A percentile compares a stretch with the other conserved stretches of the same genome.
Conservation (phyloP, 2,329 filamentous ascomycete species). For the Cryphonectria naterciae region DNA sequence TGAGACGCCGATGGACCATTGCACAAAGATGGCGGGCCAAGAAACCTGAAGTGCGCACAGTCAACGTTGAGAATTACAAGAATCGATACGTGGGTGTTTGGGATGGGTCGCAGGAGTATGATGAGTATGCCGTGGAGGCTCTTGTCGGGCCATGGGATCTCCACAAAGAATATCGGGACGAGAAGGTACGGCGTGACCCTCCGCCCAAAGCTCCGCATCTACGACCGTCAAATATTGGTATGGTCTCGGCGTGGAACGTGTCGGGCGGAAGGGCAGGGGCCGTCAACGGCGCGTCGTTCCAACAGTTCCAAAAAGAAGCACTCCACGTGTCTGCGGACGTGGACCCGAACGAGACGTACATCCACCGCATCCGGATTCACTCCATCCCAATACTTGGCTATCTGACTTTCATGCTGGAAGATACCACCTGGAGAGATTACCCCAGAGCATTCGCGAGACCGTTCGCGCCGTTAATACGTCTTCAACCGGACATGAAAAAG, state of each 20-base stretch:
- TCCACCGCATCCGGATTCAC: background rate
- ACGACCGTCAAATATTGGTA: background rate
- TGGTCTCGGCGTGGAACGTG: background rate
- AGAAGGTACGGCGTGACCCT: background rate
- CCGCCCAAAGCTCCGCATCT: background rate
- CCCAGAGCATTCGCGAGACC: background rate
- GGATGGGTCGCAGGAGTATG: background rate
- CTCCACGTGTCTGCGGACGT: background rate
- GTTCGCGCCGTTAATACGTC: background rate
- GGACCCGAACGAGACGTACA: background rate
- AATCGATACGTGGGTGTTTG: background rate
- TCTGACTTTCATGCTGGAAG: background rate
- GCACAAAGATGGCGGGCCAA: background rate
- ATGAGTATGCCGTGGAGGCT: background rate
- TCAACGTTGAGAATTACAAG: background rate
- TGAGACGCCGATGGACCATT: background rate
- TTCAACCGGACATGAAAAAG: background rate
- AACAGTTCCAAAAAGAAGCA: background rate
- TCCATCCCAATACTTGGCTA: background rate
- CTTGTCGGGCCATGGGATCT: background rate
- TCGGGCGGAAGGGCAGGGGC: background rate
- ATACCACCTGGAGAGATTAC: background rate
- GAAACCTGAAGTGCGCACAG: background rate
- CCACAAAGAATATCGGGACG: background rate
- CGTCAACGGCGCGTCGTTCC: background rate